A percentile compares a stretch with the other conserved stretches of the same genome.
These are phyloP conservation scores for Tricholomella constricta DNA, from an alignment of 768 basidiomycete genomes.

Conservation along the genomic window DNA sequence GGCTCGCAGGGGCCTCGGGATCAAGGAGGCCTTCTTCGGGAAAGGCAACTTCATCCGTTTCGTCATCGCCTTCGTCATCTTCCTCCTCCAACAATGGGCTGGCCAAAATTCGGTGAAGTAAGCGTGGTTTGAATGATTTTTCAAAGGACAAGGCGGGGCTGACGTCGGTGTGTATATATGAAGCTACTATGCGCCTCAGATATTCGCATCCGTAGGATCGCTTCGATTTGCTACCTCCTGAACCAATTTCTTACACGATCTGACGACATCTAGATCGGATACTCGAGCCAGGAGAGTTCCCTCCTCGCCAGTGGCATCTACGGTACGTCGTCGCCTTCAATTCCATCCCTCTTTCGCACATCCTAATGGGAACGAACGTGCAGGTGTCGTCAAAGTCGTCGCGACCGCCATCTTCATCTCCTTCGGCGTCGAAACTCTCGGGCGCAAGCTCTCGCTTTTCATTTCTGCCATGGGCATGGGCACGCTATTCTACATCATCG, in stretches of 20 bases:
- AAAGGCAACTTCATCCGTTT: constrained; percentile 85
- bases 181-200: constrained; percentile 75
- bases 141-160: background rate
- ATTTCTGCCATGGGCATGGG: constrained; percentile 84
- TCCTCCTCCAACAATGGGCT: constrained; percentile 81
- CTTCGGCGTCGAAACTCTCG: constrained; percentile 67
- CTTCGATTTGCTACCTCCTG: background rate
- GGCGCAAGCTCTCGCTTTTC: constrained; percentile 70
- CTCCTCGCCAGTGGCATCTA: constrained; percentile 78
- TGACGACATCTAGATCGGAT: constrained; percentile 51
- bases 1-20: constrained; percentile 62
- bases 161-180: background rate
- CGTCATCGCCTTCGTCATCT: constrained; percentile 78
- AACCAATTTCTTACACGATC: background rate
- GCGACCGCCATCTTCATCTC: constrained; percentile 69
- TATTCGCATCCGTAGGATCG: constrained; percentile 51
- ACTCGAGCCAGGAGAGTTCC: constrained; percentile 54
- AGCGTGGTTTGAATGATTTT: constrained; percentile 11
- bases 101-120: constrained; percentile 81
- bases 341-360: too few species aligned
- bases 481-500: constrained; percentile 77
- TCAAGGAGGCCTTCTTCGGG: constrained; percentile 74
- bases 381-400: constrained; percentile 63
- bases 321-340: too few species aligned
- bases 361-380: too few species aligned